These are phyloP conservation scores for Entomortierella lignicola DNA, from an alignment of 192 early-diverging fungal genomes.

Conservation along the genomic window DNA sequence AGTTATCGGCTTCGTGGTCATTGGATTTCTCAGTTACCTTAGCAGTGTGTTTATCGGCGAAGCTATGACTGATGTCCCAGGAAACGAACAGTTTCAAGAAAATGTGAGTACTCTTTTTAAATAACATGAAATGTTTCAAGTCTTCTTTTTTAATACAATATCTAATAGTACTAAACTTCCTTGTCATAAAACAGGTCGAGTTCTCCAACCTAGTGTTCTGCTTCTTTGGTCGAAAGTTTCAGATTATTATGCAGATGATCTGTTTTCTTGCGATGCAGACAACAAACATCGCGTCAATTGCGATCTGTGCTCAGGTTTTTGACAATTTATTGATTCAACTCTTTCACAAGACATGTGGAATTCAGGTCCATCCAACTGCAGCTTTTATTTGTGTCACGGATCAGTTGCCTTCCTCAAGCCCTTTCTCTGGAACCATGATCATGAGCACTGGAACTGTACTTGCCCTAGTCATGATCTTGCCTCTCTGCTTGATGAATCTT, in stretches of 20 bases:
- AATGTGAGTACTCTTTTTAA: constrained; percentile 28
- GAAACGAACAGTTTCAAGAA: constrained; percentile 77
- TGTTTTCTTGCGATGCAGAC: constrained; percentile 77
- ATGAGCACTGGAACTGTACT: constrained; percentile 21
- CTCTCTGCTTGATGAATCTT: constrained; percentile 69
- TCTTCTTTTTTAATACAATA: too few species aligned
- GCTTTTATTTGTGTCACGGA: constrained; percentile 66
- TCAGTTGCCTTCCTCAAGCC: constrained; percentile 25
- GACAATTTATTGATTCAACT: constrained; percentile 72
- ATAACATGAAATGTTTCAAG: too few species aligned
- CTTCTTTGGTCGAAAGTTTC: constrained; percentile 72
- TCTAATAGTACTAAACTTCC: background rate
- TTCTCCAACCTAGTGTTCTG: constrained; percentile 75
- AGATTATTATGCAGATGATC: constrained; percentile 69
- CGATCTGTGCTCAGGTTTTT: constrained; percentile 75
- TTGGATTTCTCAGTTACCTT: constrained; percentile 67
- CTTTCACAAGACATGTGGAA: constrained; percentile 74
- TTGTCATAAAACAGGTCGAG: constrained; percentile 58
- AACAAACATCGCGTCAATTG: constrained; percentile 77
- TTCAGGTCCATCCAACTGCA: constrained; percentile 63
- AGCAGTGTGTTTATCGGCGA: constrained; percentile 76
- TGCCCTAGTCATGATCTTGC: constrained; percentile 59
- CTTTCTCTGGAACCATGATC: constrained; percentile 29
- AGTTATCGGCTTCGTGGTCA: constrained; percentile 62
- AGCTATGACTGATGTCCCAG: constrained; percentile 72